Base-by-base conservation (phyloP, 2,329 filamentous ascomycete genomes). In the Cryphonectria parasitica region DNA sequence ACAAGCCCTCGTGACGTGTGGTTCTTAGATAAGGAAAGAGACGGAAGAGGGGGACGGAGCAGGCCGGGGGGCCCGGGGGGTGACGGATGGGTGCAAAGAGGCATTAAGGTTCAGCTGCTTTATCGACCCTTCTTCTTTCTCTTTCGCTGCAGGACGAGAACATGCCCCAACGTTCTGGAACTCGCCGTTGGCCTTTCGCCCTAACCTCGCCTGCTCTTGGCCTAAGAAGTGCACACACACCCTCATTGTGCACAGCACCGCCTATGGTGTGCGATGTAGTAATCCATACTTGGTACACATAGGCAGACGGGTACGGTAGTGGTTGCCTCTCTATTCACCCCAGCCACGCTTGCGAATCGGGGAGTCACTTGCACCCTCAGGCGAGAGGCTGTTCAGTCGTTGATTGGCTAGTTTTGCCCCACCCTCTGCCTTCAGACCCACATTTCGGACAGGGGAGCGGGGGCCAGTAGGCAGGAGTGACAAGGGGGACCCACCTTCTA, bases 381-480 rank as follows among this genome's bases (percentile, higher is more conserved):
- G 22, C 22, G 17, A 49, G 19, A 49, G 17, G 58, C 58, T n/a
- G 17, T 6, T 39, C 34, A 11, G 17, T 19, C 22, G 7, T 17
- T 61, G 58, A 61, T 61, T 61, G 58, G 58, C 5, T 34, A n/a
- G 22, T 1, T 1, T 3, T 19, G 15, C 58, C 7, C 58, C 10
- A 8, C 58, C 31, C 19, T 22, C 34, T 19, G 34, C 58, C 7
- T n/a, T 2, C 19, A 39, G 58, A 5, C 58, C 67, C 67, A 64
- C 67, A 43, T 39, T 66, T 31, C 56, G 60, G 67, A 52, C 67
- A 69, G 67, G 45, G 62, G 60, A 60, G 36, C 52, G 45, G 62
- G 61, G 54, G 54, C n/a, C 25, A 56, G n/a, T 28, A 11, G 25
- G 28, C 62, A 69, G 63, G 68, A 64, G 68, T 58, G 54, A 58